Conservation (phyloP, 2,329 filamentous ascomycete genomes). For the Fusarium vanettenii region DNA sequence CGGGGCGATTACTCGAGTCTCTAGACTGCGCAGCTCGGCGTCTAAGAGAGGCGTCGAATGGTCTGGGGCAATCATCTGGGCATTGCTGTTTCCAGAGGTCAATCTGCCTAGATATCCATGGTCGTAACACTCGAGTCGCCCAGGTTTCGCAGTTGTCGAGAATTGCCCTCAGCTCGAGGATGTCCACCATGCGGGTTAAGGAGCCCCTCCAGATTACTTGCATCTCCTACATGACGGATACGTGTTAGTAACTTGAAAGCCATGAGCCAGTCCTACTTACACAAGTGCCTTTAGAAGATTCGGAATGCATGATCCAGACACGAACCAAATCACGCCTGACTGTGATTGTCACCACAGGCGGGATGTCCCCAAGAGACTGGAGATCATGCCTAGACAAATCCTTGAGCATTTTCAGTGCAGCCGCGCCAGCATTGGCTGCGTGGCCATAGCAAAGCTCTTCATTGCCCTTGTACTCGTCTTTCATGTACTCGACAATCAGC, state of each 20-base stretch:
- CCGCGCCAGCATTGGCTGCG: constrained; percentile 22
- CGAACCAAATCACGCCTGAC: constrained; percentile 14
- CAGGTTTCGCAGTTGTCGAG: constrained; percentile 32
- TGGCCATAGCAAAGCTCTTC: constrained; percentile 15
- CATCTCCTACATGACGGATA: constrained; percentile 16
- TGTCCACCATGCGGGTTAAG: constrained; percentile 18
- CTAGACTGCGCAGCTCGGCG: neutral
- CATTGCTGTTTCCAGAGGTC: constrained; percentile 23
- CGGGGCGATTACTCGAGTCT: neutral
- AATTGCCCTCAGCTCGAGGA: constrained; percentile 24
- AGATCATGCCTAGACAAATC: constrained; percentile 7
- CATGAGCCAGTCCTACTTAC: constrained; percentile 1
- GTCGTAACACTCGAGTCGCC: constrained; percentile 23
- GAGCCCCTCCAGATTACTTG: constrained; percentile 30
- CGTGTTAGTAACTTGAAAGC: neutral
- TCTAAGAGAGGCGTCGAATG: constrained; percentile 2
- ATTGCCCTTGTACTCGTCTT: neutral
- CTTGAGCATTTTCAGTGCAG: constrained; percentile 22
- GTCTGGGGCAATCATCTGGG: neutral
- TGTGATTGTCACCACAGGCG: constrained; percentile 25
- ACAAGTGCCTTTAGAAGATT: constrained; percentile 1
- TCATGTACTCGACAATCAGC: constrained; percentile 33
- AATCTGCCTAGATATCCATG: constrained; percentile 31
- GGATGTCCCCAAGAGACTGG: constrained; percentile 7
- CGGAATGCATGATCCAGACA: constrained; percentile 27